Percentiles rank a stretch among this genome's conserved stretches.
These are phyloP conservation scores for Clavariopsis aquatica DNA, from an alignment of 495 filamentous ascomycete species.

Conservation along the genomic window DNA sequence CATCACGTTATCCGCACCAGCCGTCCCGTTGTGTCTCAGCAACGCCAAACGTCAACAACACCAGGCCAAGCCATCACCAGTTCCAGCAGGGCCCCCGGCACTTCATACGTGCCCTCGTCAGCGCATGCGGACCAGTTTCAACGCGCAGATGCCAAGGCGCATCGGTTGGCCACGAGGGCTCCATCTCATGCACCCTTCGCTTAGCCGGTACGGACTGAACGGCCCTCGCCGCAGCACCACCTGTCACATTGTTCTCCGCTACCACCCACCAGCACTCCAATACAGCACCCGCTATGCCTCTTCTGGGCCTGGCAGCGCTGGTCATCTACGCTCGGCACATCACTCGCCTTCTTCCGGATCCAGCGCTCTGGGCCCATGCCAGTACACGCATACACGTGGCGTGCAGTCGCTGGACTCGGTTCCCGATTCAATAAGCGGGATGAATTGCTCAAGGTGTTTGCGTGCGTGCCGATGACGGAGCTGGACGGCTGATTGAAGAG, in stretches of 20 bases:
- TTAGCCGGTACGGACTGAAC: constrained; percentile 32
- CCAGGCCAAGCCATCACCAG: constrained; percentile 35
- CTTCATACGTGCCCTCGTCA: constrained; percentile 1
- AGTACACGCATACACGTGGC: constrained; percentile 37
- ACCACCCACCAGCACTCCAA: constrained; percentile 15
- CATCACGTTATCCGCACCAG: constrained; percentile 24
- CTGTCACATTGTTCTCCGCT: constrained; percentile 33
- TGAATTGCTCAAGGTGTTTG: not conserved
- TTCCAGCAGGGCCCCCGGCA: constrained; percentile 12
- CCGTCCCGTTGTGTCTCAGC: constrained; percentile 11
- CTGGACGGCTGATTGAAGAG: constrained; percentile 18
- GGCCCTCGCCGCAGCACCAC: constrained; percentile 36
- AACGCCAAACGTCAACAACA: constrained; percentile 24
- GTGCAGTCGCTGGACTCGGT: constrained; percentile 26
- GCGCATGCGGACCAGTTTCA: constrained; percentile 30
- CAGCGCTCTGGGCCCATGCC: not conserved
- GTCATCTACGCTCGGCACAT: constrained; percentile 11
- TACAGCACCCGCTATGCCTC: not conserved
- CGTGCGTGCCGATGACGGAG: constrained; percentile 33
- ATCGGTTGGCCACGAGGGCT: constrained; percentile 19
- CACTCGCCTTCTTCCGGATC: constrained; percentile 19
- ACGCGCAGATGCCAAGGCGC: constrained; percentile 25
- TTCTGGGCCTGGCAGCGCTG: not conserved
- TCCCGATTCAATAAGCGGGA: constrained; percentile 32
- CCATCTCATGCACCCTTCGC: constrained; percentile 33